These are phyloP conservation scores for Tuber microsphaerosporum DNA, from an alignment of 495 filamentous ascomycete genomes.

Conservation along the genomic window DNA sequence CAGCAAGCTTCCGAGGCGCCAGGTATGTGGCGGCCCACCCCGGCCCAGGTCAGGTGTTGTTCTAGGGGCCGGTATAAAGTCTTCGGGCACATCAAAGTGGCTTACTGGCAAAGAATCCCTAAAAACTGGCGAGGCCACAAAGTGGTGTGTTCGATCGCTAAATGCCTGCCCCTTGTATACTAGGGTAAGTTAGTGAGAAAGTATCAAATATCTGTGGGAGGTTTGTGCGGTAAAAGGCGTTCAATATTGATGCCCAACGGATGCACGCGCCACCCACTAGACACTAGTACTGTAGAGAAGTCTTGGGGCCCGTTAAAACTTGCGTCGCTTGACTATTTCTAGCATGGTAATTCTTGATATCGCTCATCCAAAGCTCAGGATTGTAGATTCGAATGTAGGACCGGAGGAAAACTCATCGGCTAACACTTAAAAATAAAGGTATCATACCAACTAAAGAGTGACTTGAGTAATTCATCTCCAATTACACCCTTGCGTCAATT, in stretches of 20 bases:
- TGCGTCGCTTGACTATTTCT: background rate
- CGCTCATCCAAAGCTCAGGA: background rate
- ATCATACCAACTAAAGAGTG: background rate
- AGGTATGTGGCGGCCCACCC: background rate
- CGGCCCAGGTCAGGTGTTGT: background rate
- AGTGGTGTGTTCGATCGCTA: too few relatives aligned
- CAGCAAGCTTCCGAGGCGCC: background rate
- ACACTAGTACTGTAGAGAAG: background rate
- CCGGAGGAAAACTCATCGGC: background rate
- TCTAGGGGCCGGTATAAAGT: too few relatives aligned
- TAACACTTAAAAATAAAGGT: background rate
- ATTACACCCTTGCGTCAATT: background rate
- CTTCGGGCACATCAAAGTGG: too few relatives aligned
- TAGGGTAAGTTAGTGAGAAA: background rate
- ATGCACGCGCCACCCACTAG: background rate
- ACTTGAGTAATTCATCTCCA: background rate
- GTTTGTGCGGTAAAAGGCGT: background rate
- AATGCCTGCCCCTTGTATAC: background rate
- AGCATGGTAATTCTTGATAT: background rate
- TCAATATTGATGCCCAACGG: background rate
- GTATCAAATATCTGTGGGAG: background rate
- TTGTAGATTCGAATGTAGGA: background rate
- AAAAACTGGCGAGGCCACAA: too few relatives aligned
- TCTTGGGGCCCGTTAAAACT: background rate
- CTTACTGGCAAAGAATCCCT: too few relatives aligned